phyloP scores from a whole-genome alignment of 2,329 filamentous ascomycete genomes.

The Ascochyta fabae region DNA sequence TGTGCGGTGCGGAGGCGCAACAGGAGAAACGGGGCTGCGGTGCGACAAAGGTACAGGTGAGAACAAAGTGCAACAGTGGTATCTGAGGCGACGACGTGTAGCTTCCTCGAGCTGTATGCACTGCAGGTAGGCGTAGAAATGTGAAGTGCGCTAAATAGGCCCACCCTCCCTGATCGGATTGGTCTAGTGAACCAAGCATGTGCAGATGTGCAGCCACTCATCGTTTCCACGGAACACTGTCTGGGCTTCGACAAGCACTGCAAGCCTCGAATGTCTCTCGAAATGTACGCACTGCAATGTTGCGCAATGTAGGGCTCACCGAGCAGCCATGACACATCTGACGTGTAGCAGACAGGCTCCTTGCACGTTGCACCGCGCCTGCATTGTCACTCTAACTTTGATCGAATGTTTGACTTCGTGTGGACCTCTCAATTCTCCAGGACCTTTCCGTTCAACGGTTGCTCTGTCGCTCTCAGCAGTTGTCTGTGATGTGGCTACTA shows the following conservation, averaged over 20 bases:
- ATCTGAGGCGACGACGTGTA: constrained; percentile 14
- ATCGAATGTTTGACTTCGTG: constrained; percentile 2
- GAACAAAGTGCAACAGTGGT: constrained; percentile 18
- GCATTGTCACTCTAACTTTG: constrained; percentile 11
- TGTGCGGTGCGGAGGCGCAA: constrained; percentile 27
- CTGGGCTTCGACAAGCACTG: constrained; percentile 8
- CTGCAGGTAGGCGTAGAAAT: constrained; percentile 19
- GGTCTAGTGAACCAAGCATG: constrained; percentile 4
- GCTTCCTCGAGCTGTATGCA: constrained; percentile 13
- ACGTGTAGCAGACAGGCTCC: constrained; percentile 11
- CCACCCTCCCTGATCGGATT: constrained; percentile 16
- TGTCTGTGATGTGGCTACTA: neutral
- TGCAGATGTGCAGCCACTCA: neutral
- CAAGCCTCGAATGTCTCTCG: constrained; percentile 1
- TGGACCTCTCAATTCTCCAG: neutral
- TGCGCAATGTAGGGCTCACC: constrained; percentile 7
- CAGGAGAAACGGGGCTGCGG: constrained; percentile 31
- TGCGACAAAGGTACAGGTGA: constrained; percentile 30
- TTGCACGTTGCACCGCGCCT: constrained; percentile 23
- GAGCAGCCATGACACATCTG: constrained; percentile 10
- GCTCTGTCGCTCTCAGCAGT: neutral
- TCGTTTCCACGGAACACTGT: constrained; percentile 9
- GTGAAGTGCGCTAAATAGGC: constrained; percentile 19
- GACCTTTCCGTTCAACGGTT: neutral
- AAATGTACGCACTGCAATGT: constrained; percentile 6